Evolutionary conservation across 2,329 filamentous ascomycete species (phyloP).

Genomic region (Colletotrichum australisinense): DNA sequence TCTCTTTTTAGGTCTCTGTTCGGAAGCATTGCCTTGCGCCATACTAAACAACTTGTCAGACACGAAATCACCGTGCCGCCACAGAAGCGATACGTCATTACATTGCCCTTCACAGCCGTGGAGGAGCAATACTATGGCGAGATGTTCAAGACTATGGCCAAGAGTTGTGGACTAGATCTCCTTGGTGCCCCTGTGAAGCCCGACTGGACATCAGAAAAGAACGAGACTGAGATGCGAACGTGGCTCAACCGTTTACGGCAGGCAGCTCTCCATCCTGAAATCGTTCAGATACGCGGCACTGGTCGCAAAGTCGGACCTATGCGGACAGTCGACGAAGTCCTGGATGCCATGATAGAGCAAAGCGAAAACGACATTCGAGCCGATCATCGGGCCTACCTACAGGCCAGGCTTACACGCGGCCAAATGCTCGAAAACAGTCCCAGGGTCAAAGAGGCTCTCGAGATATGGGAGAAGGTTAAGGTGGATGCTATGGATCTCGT

Average conservation of each 20-base stretch:
- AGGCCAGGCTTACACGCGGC: conserved; percentile 74
- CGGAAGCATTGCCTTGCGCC: conserved; percentile 78
- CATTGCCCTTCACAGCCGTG: conserved; percentile 87
- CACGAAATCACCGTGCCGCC: conserved; percentile 82
- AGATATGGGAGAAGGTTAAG: conserved; percentile 73
- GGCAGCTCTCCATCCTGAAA: conserved; percentile 86
- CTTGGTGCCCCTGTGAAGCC: conserved; percentile 71
- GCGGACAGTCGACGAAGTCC: conserved; percentile 85
- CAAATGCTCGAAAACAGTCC: conserved; percentile 84
- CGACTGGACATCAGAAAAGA: conserved; percentile 75
- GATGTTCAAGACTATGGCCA: conserved; percentile 80
- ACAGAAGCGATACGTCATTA: conserved; percentile 89
- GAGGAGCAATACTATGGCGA: conserved; percentile 91
- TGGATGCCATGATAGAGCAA: conserved; percentile 92
- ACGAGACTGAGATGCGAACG: conserved; percentile 77
- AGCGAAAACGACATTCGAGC: conserved; percentile 74
- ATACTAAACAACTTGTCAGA: conserved; percentile 85
- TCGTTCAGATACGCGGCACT: conserved; percentile 71
- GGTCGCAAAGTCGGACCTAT: conserved; percentile 75
- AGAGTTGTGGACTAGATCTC: conserved; percentile 72
- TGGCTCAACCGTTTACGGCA: conserved; percentile 85
- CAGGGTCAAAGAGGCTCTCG: conserved; percentile 73
- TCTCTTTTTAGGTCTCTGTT: conserved; percentile 77
- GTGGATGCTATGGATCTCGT: conserved; percentile 65
- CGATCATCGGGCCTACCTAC: conserved; percentile 76